These are phyloP conservation scores for Diutina pseudorugosa DNA, from an alignment of 1,139 yeast genomes.

Conservation along the genomic window DNA sequence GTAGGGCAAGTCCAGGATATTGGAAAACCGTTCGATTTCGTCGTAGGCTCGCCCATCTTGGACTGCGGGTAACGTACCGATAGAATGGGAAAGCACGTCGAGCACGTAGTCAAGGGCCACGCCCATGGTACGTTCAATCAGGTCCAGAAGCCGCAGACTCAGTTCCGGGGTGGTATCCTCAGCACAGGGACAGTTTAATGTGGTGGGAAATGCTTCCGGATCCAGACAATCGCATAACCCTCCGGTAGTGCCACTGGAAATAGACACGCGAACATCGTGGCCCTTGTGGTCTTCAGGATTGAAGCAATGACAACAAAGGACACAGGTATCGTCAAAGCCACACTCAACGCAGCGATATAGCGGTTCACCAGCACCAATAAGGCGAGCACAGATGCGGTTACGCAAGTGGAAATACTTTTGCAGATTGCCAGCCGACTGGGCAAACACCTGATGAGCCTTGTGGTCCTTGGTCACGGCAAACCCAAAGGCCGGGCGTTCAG, in stretches of 20 bases:
- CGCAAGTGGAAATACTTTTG: constrained; percentile 5
- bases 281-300: constrained; percentile 52
- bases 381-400: constrained; percentile 52
- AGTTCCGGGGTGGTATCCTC: constrained; percentile 1
- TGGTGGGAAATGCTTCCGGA: constrained; percentile 55
- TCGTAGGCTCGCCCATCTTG: constrained; percentile 2
- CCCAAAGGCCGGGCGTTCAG: neutral
- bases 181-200: constrained; percentile 34
- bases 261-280: constrained; percentile 47
- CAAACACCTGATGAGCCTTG: neutral
- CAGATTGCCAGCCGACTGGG: constrained; percentile 3
- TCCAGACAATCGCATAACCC: constrained; percentile 94
- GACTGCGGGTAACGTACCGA: neutral
- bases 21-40: constrained; percentile 16
- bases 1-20: constrained; percentile 19
- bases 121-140: constrained; percentile 20
- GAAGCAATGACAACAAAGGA: constrained; percentile 58
- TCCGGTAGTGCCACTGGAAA: constrained; percentile 33
- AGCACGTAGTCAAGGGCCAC: constrained; percentile 36
- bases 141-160: constrained; percentile 6
- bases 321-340: constrained; percentile 67
- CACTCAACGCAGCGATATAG: constrained; percentile 50
- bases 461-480: neutral
- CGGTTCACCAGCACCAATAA: constrained; percentile 46
- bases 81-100: constrained; percentile 19